A percentile compares a stretch with the other conserved stretches of the same genome.
Conservation (phyloP, 352 stramenopile genomes). For the Pythium aristosporum region DNA sequence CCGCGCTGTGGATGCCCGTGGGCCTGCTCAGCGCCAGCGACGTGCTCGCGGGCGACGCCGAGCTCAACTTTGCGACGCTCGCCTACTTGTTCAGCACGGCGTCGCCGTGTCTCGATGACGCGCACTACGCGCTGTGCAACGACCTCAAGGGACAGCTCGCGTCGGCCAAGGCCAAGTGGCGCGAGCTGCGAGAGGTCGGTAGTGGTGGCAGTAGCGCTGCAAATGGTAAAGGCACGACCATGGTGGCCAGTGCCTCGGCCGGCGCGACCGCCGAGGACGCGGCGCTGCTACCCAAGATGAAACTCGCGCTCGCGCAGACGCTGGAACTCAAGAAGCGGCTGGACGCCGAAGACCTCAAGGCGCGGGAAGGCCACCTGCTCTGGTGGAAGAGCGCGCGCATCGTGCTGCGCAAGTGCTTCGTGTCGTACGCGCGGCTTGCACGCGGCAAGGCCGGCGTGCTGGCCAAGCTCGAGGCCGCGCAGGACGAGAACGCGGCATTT, state of each 20-base stretch:
- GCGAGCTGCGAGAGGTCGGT: slow-evolving; percentile 38
- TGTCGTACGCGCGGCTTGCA: slow-evolving; percentile 63
- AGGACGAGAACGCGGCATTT: slow-evolving; percentile 67
- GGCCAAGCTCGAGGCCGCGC: slow-evolving; percentile 40
- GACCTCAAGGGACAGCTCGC: slow-evolving; percentile 59
- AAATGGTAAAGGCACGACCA: neutral
- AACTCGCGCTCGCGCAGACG: slow-evolving; percentile 66
- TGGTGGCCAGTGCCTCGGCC: neutral
- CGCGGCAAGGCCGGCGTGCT: slow-evolving; percentile 65
- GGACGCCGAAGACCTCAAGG: slow-evolving; percentile 53
- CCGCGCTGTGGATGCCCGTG: slow-evolving; percentile 68
- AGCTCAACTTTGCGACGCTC: slow-evolving; percentile 77
- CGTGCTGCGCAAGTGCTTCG: slow-evolving; percentile 76
- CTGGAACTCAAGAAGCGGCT: slow-evolving; percentile 72
- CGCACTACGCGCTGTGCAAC: slow-evolving; percentile 44
- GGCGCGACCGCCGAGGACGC: slow-evolving; percentile 7
- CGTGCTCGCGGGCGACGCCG: slow-evolving; percentile 61
- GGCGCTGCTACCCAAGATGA: slow-evolving; percentile 54
- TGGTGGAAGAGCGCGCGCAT: slow-evolving; percentile 74
- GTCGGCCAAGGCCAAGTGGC: slow-evolving; percentile 56
- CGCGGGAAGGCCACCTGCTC: slow-evolving; percentile 59
- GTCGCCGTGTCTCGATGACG: slow-evolving; percentile 53
- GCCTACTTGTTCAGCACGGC: slow-evolving; percentile 69
- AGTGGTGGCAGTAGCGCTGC: neutral
- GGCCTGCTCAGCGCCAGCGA: slow-evolving; percentile 65